Base-by-base conservation (phyloP, 2,329 filamentous ascomycete species). In the Fusarium brachygibbosum region DNA sequence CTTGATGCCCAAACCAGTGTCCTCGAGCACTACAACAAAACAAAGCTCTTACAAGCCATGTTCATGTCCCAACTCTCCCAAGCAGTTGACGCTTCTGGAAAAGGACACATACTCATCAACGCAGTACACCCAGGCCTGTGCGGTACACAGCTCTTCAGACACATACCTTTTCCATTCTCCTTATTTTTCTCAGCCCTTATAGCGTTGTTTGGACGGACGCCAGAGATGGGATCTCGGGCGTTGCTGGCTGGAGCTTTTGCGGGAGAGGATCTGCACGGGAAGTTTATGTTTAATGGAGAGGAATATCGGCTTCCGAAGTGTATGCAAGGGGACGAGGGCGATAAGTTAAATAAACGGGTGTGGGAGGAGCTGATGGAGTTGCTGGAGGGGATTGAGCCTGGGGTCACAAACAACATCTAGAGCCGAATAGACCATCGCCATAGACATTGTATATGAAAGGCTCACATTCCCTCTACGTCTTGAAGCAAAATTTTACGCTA, bases 321-420 rank as follows among this genome's bases (percentile, higher is more conserved):
- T 8, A 76, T 79, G 72, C 53, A 69, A 9, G 75, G 82, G 7
- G 73, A 78, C 7, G 76, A 82, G 34, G 83, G 82, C 1, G 68
- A 73, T 37, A 54, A 74, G 52, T 61, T 76, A 54, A 81, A 80
- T 59, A 70, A 73, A 45, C 79, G 74, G 59, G 72, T 83, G 4
- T 86, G 79, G 73, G 76, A 70, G 17, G 82, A 86, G 75, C 65
- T 86, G 68, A 46, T 81, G 63, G 78, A 69, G 13, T 75, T 82
- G 21, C 55, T 86, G 31, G 82, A 85, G 50, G 75, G 52, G 5
- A 77, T 85, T 32, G 77, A 83, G 63, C 79, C 81, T 1, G 81
- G 80, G 0, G 70, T 83, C 16, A 74, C 68, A 10, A 68, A 71
- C 29, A 79, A 78, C 17, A 69, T 82, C 13, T 81, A 65, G 70